Conservation (phyloP, 805 yeast species). For the Saccharomycopsis malanga region DNA sequence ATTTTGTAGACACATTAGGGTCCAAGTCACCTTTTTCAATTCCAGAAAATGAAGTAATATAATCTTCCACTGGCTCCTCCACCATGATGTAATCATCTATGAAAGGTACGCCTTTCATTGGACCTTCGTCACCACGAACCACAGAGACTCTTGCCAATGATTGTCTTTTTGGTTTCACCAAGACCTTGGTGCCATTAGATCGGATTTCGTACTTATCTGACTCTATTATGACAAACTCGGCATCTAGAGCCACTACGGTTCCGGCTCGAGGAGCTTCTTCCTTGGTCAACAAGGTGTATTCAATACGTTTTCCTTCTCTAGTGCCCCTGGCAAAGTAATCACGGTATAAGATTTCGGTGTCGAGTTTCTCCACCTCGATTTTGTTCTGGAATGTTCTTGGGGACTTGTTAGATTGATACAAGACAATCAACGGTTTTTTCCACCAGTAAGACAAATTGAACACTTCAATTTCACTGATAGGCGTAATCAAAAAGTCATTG, state of each 20-base stretch:
- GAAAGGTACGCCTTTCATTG: constrained; percentile 64
- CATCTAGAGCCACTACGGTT: constrained; percentile 84
- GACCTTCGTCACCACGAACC: constrained; percentile 63
- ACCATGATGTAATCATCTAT: constrained; percentile 90
- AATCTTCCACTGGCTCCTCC: constrained; percentile 65
- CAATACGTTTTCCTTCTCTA: constrained; percentile 49
- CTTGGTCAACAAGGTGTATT: constrained; percentile 59
- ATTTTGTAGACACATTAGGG: constrained; percentile 52
- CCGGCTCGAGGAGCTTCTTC: constrained; percentile 72
- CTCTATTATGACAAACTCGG: constrained; percentile 83
- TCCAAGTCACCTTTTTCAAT: constrained; percentile 87
- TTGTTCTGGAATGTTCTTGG: constrained; percentile 38
- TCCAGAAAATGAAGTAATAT: constrained; percentile 89
- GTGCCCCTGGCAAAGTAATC: constrained; percentile 69
- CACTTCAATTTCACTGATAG: constrained; percentile 64
- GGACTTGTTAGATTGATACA: constrained; percentile 50
- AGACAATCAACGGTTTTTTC: constrained; percentile 73
- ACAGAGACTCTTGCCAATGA: constrained; percentile 89
- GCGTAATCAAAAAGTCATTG: constrained; percentile 84
- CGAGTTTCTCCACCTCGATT: constrained; percentile 38
- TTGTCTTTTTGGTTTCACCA: constrained; percentile 67
- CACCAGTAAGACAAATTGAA: constrained; percentile 64
- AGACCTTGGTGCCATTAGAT: constrained; percentile 58
- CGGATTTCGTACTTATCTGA: constrained; percentile 76
- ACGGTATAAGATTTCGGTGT: constrained; percentile 60